phyloP scores from a whole-genome alignment of 495 filamentous ascomycete species.

The Aspergillus ellipticus region DNA sequence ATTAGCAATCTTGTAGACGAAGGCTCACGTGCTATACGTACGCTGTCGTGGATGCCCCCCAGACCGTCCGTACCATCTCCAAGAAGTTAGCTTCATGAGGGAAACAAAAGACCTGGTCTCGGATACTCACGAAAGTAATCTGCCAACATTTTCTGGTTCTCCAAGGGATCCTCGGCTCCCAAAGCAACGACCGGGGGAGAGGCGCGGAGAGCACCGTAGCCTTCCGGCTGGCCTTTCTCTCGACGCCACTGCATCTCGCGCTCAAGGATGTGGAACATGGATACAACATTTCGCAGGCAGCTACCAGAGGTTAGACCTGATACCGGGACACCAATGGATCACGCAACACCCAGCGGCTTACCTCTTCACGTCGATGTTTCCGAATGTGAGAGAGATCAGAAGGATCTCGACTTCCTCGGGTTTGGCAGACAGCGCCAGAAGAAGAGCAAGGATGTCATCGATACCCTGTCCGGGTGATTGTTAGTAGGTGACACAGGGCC shows the following conservation, averaged over 20 bases:
- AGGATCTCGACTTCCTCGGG: conserved; percentile 82
- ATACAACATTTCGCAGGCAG: conserved; percentile 84
- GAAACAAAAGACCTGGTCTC: not conserved
- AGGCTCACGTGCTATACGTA: conserved; percentile 35
- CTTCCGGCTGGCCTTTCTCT: conserved; percentile 56
- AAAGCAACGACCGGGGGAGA: conserved; percentile 80
- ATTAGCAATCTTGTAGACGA: not conserved
- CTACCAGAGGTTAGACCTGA: conserved; percentile 32
- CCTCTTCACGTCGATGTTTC: conserved; percentile 83
- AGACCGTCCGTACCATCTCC: conserved; percentile 88
- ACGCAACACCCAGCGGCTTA: conserved; percentile 31
- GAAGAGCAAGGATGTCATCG: conserved; percentile 83
- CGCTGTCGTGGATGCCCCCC: conserved; percentile 79
- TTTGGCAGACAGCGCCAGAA: conserved; percentile 80
- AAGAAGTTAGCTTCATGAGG: conserved; percentile 13
- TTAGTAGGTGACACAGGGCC: not conserved
- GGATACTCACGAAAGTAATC: conserved; percentile 81
- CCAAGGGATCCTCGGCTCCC: conserved; percentile 79
- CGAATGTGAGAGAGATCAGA: conserved; percentile 89
- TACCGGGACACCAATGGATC: not conserved
- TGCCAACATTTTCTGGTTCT: conserved; percentile 75
- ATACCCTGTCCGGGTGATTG: conserved; percentile 58
- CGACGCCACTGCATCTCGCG: conserved; percentile 83
- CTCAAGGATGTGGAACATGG: conserved; percentile 89
- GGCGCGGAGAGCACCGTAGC: conserved; percentile 64